These are phyloP conservation scores for Lophiotrema nucula DNA, from an alignment of 495 filamentous ascomycete genomes.

Conservation along the genomic window DNA sequence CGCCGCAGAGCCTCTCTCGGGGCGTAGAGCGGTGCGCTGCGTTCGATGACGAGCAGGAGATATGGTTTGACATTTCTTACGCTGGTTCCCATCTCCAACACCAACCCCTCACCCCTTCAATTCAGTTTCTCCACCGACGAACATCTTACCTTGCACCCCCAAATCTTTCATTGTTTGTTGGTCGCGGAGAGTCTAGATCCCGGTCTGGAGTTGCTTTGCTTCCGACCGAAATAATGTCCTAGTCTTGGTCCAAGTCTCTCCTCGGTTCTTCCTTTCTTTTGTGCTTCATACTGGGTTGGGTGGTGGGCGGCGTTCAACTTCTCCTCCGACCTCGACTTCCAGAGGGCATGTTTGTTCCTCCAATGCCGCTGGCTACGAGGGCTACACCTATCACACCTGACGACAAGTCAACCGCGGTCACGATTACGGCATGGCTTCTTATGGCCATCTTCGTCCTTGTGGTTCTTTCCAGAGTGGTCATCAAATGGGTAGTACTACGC, in stretches of 20 bases:
- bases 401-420: constrained; percentile 20
- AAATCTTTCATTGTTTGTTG: no score
- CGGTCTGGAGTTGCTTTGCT: no score
- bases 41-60: no score
- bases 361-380: constrained; percentile 3
- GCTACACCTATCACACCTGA: constrained; percentile 12
- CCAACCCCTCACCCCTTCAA: no score
- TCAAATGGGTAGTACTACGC: constrained; percentile 16
- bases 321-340: not conserved
- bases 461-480: constrained; percentile 10
- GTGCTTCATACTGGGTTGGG: not conserved
- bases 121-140: no score
- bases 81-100: no score
- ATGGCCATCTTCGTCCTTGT: constrained; percentile 14
- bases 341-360: constrained; percentile 17
- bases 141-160: no score
- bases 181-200: no score
- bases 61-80: no score
- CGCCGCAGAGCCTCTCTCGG: no score
- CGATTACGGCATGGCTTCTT: constrained; percentile 14
- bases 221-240: not conserved
- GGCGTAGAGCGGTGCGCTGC: no score
- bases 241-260: no score
- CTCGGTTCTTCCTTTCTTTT: not conserved
- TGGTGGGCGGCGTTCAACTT: not conserved